Base-by-base conservation (phyloP, 345 rosid genomes). In the Corchorus olitorius region DNA sequence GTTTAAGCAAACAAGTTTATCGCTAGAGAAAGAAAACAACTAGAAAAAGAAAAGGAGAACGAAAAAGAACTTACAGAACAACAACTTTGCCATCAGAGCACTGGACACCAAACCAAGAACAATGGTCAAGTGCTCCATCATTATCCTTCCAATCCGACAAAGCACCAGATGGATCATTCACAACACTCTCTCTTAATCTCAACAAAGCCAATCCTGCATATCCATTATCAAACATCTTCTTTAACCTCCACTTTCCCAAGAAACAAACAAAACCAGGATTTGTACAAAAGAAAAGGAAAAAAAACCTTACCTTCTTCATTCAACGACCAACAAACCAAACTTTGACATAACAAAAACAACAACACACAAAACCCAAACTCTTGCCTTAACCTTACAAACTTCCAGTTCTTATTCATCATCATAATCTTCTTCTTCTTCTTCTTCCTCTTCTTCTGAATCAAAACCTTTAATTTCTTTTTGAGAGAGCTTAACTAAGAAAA, bases 41-140 rank as follows among this genome's bases (percentile, higher is more conserved):
- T 8, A 45, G 27, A 61, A 16, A 20, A 9, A 49, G 63, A 49
- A 70, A 49, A 13, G 27, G 33, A 8, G n/a, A 52, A 13, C 5
- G 49, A 66, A 50, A 15, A 9, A 33, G 58, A 8, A 84, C 99
- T 87, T 82, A 93, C 99, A 93, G 79, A 84, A 77, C 65, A 58
- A 88, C 86, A 4, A 95, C 93, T 80, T 80, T 86, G 64, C 91
- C 93, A 74, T 87, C 70, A 54, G 89, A 90, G 83, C 99, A 95
- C 58, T 78, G 87, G 7, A 95, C 88, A 11, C 96, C 99, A 27
- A 83, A 92, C 99, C 98, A 93, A 16, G 86, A 89, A 81, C 99
- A 95, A 58, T 85, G 97, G 84, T 86, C 86, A 48, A 64, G 11
- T 13, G 70, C 68, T 69, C 84, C 81, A 70, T 76, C 79, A 48